A percentile compares a stretch with the other conserved stretches of the same genome.
Evolutionary conservation across 306 rosid species (phyloP).

Genomic region (Argentina anserina): DNA sequence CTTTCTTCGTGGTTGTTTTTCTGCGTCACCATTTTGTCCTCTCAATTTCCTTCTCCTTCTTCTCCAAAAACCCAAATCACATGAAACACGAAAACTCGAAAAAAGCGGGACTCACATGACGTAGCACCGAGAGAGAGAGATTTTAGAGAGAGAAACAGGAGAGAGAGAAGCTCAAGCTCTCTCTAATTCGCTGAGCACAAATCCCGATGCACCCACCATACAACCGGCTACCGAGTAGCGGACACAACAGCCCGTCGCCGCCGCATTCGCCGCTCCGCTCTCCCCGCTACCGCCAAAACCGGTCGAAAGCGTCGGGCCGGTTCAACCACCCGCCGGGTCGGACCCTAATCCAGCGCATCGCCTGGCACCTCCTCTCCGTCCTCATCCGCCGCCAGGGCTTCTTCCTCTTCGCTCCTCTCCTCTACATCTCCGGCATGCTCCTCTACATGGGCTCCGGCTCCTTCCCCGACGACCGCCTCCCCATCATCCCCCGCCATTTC

Average conservation of each 20-base stretch:
- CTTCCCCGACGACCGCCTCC: conserved; percentile 50
- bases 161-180: not conserved
- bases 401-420: conserved; percentile 92
- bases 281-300: conserved; percentile 65
- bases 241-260: conserved; percentile 88
- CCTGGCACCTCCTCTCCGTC: conserved; percentile 66
- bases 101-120: not conserved
- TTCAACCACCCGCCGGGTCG: conserved; percentile 45
- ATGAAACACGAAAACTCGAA: not conserved
- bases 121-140: not conserved
- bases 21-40: not conserved
- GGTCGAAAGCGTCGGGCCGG: conserved; percentile 54
- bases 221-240: conserved; percentile 89
- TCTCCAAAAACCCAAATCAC: conserved; percentile 5
- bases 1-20: not conserved
- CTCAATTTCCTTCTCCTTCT: not conserved
- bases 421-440: conserved; percentile 85
- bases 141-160: not conserved
- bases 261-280: conserved; percentile 86
- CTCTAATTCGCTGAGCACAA: not conserved
- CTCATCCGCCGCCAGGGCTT: conserved; percentile 87
- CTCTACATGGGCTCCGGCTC: conserved; percentile 82
- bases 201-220: conserved; percentile 70
- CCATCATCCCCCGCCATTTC: conserved; percentile 59
- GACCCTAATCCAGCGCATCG: conserved; percentile 52